Evolutionary conservation across 306 rosid genomes (phyloP).

Genomic region (Sindora glabra): DNA sequence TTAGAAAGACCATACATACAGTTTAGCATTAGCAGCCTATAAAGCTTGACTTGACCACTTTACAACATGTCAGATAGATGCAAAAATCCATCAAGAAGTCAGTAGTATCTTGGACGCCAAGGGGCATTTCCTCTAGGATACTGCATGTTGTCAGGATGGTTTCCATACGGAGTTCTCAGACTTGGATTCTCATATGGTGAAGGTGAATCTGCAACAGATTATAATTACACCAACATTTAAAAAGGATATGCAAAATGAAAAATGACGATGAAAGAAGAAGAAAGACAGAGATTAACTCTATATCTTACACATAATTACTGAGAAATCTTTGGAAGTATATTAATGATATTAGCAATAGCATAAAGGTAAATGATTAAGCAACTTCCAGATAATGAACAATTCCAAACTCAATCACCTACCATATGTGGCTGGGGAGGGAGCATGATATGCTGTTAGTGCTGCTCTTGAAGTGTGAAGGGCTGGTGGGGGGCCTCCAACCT

Average conservation of each 20-base stretch:
- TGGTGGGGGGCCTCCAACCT: constrained; percentile 1
- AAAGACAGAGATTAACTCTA: not conserved
- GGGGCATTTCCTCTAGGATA: constrained; percentile 17
- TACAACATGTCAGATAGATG: not conserved
- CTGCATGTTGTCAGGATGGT: constrained; percentile 8
- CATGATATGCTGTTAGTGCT: not conserved
- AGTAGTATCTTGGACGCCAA: constrained; percentile 20
- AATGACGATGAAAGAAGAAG: not conserved
- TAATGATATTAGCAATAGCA: not conserved
- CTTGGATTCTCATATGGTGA: constrained; percentile 17
- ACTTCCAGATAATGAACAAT: not conserved
- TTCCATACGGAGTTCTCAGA: constrained; percentile 23
- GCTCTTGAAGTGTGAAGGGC: not conserved
- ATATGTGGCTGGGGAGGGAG: not conserved
- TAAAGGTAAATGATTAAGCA: not conserved
- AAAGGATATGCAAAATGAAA: not conserved
- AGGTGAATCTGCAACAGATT: constrained; percentile 35
- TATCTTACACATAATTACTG: too few species aligned
- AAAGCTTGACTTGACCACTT: not conserved
- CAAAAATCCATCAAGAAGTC: not conserved
- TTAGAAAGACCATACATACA: not conserved
- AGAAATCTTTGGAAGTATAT: too few species aligned
- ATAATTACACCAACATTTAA: not conserved
- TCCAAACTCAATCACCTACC: not conserved
- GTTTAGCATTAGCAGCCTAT: not conserved